A percentile compares a stretch with the other conserved stretches of the same genome.
Conservation (phyloP, 768 basidiomycete genomes). For the Lyophyllum semitale region DNA sequence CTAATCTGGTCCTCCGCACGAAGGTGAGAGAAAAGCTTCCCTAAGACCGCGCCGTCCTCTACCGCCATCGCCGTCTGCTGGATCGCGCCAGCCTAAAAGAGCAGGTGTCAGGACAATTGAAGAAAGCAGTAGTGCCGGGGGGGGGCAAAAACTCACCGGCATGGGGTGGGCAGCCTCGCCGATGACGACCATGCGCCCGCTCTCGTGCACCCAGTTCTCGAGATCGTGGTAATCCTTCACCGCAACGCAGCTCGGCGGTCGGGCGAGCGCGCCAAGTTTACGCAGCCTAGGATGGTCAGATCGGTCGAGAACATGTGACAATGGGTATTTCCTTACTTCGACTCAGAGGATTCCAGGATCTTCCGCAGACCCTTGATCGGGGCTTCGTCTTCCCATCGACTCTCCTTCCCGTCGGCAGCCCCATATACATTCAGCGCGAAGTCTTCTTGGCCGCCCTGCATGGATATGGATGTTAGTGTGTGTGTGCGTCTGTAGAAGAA, state of each 20-base stretch:
- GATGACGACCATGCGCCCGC: constrained; percentile 46
- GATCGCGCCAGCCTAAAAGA: constrained; percentile 45
- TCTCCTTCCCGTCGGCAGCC: constrained; percentile 27
- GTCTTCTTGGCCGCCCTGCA: constrained; percentile 36
- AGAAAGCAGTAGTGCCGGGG: neutral
- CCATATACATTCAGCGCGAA: constrained; percentile 33
- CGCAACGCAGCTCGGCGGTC: constrained; percentile 34
- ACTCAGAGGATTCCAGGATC: constrained; percentile 33
- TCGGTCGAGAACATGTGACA: neutral
- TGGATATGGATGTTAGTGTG: neutral
- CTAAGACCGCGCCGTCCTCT: constrained; percentile 64
- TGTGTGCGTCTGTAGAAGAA: neutral
- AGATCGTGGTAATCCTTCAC: constrained; percentile 39
- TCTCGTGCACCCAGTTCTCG: constrained; percentile 55
- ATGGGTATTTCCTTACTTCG: constrained; percentile 28
- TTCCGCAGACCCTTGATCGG: constrained; percentile 32
- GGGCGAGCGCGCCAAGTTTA: constrained; percentile 37
- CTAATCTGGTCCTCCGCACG: constrained; percentile 48
- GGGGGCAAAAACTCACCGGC: constrained; percentile 37
- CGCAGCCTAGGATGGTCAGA: constrained; percentile 23
- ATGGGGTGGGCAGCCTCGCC: constrained; percentile 62
- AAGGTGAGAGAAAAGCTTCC: constrained; percentile 60
- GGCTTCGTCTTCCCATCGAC: constrained; percentile 29
- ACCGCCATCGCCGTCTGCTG: constrained; percentile 52
- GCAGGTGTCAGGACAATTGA: no score